A percentile compares a stretch with the other conserved stretches of the same genome.
phyloP scores from a whole-genome alignment of 225 moss, liverwort and hornwort genomes.

The Sphagnum tenellum region DNA sequence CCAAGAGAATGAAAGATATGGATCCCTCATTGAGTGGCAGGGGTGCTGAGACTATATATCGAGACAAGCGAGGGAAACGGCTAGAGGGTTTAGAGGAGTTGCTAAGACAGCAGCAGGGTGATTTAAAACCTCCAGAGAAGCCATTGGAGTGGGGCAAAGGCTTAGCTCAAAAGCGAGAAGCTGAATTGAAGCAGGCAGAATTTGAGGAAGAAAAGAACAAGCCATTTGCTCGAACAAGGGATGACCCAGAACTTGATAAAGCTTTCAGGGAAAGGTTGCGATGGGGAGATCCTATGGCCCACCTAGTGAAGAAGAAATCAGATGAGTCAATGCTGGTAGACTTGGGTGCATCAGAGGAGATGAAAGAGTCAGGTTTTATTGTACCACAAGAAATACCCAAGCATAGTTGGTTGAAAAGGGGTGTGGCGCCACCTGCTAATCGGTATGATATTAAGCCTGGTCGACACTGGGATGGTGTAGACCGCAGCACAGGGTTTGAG shows the following conservation, averaged over 20 bases:
- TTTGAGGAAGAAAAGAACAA: conserved; percentile 76
- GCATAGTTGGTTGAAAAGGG: conserved; percentile 90
- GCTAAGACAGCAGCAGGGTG: conserved; percentile 77
- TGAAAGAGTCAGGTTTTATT: conserved; percentile 92
- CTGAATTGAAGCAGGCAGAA: conserved; percentile 43
- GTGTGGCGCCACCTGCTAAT: conserved; percentile 67
- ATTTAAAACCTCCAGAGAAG: conserved; percentile 54
- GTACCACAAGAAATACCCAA: conserved; percentile 74
- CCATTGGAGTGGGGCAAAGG: conserved; percentile 98
- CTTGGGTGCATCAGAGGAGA: conserved; percentile 77
- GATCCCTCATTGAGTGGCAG: conserved; percentile 67
- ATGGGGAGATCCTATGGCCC: conserved; percentile 98
- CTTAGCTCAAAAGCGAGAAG: conserved; percentile 78
- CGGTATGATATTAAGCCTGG: conserved; percentile 91
- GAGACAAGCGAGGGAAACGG: conserved; percentile 89
- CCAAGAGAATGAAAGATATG: conserved; percentile 56
- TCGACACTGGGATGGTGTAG: conserved; percentile 95
- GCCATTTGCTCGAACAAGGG: conserved; percentile 83
- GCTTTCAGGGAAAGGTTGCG: conserved; percentile 55
- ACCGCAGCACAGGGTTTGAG: conserved; percentile 87
- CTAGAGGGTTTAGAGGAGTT: conserved; percentile 92
- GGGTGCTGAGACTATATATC: conserved; percentile 77
- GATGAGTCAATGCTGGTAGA: conserved; percentile 51
- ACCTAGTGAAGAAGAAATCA: conserved; percentile 66
- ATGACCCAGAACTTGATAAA: conserved; percentile 86